phyloP scores from a whole-genome alignment of 2,329 filamentous ascomycete genomes.

The Penicillium sp. region DNA sequence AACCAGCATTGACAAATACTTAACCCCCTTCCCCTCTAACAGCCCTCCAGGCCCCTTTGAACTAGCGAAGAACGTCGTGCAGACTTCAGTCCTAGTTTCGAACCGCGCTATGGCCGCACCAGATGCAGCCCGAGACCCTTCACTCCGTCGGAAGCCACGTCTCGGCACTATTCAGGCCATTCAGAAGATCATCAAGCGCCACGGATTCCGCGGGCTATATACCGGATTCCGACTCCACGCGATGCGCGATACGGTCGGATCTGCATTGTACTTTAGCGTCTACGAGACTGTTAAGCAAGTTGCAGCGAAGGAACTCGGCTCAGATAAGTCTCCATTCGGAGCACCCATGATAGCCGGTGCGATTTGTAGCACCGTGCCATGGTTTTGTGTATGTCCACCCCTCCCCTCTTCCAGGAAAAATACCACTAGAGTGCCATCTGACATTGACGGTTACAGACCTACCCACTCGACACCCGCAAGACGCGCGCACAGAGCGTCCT shows the following conservation, averaged over 20 bases:
- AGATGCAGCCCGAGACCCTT: conserved; percentile 37
- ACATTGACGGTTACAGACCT: too few species aligned
- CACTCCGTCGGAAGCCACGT: conserved; percentile 43
- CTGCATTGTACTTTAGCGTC: conserved; percentile 52
- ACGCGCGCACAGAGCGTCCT: conserved; percentile 54
- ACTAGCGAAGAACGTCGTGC: conserved; percentile 54
- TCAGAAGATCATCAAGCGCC: conserved; percentile 47
- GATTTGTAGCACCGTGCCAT: conserved; percentile 52
- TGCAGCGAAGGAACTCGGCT: conserved; percentile 48
- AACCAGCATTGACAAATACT: background rate
- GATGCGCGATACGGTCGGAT: conserved; percentile 50
- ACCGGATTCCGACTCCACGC: conserved; percentile 52
- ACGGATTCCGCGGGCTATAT: conserved; percentile 50
- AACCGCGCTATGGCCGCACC: conserved; percentile 44
- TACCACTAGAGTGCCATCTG: too few species aligned
- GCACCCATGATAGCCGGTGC: conserved; percentile 51
- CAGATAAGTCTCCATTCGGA: conserved; percentile 48
- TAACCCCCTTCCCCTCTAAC: background rate
- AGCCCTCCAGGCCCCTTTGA: conserved; percentile 47
- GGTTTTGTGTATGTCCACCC: conserved; percentile 47
- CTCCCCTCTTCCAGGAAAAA: too few species aligned
- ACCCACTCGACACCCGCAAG: conserved; percentile 53
- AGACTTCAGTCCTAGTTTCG: conserved; percentile 53
- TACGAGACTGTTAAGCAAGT: conserved; percentile 54
- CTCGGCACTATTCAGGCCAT: conserved; percentile 49